Evolutionary conservation across 1,139 yeast species (phyloP), one percentile per base, ranked within the genome.

Genomic region (Sugiyamaella xylanicola): DNA sequence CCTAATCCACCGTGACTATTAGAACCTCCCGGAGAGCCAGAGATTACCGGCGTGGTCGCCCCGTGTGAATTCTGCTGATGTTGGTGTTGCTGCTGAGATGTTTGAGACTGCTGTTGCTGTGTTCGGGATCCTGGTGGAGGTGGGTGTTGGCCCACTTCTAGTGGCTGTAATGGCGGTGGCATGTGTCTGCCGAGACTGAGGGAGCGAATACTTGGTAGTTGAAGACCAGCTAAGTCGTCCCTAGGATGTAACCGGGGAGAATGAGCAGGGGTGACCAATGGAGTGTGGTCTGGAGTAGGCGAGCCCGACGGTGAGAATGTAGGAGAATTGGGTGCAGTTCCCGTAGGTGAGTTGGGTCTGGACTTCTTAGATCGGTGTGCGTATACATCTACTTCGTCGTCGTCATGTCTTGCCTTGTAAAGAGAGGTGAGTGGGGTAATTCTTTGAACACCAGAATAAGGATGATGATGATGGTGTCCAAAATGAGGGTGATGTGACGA

Each of bases 311-410:
- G 72, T 1, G 74, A 64, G 51, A 72, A 68, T 2, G 72, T 65
- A n/a, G 80, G 78, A 11, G 79, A 74, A 4, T 82, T 75, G 2
- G 90, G 89, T 0, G 88, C 85, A 42, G 85, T 81, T 16, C 86
- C 82, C 32, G 84, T 79, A 50, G 90, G 92, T n/a, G 92, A 85
- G 68, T 83, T 86, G 41, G 95, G 95, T 61, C 95, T 75, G 48
- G 93, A 85, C 64, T 80, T 82, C 66, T 86, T 86, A 51, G 83
- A 74, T 53, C 84, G 76, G 51, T 74, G 76, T 55, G 66, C 78
- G 78, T 68, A 75, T 72, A 59, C 80, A 74, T 63, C 76, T 57
- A 79, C 81, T 61, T 81, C 83, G 42, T 79, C 74, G 15, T 77
- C 76, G 50, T 65, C 68, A 41, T 60, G 64, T 41, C 64, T 60